phyloP scores from a whole-genome alignment of 306 rosid genomes.

The Vigna hirtella region DNA sequence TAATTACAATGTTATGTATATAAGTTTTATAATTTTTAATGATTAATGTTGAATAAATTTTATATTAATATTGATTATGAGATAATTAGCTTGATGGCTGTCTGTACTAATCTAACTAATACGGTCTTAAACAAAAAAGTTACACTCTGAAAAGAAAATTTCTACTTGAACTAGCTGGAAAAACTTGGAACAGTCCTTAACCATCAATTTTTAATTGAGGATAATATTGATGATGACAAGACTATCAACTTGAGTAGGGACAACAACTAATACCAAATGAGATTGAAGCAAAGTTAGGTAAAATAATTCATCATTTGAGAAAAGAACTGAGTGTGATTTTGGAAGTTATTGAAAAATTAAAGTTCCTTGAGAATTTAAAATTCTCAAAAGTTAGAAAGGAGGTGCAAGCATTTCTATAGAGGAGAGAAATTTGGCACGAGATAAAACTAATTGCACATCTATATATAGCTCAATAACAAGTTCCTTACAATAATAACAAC shows the following conservation, averaged over 20 bases:
- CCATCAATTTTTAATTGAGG: neutral
- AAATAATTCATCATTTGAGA: conserved; percentile 3
- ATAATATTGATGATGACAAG: neutral
- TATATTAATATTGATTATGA: neutral
- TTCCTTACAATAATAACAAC: neutral
- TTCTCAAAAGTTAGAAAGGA: conserved; percentile 36
- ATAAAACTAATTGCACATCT: neutral
- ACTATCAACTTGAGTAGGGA: neutral
- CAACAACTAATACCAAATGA: neutral
- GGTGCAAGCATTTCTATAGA: conserved; percentile 2
- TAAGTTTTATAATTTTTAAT: no score
- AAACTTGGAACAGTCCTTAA: neutral
- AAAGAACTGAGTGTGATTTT: neutral
- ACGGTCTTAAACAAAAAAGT: neutral
- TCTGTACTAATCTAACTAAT: neutral
- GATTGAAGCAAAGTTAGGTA: neutral
- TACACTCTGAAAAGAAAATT: neutral
- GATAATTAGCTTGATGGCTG: neutral
- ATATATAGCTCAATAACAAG: neutral
- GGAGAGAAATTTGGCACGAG: neutral
- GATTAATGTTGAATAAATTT: no score
- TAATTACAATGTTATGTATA: no score
- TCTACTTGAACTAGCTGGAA: neutral
- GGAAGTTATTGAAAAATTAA: conserved; percentile 28
- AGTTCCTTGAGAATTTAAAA: neutral